Evolutionary conservation across 768 basidiomycete species (phyloP).

Genomic region (Lactarius vividus): DNA sequence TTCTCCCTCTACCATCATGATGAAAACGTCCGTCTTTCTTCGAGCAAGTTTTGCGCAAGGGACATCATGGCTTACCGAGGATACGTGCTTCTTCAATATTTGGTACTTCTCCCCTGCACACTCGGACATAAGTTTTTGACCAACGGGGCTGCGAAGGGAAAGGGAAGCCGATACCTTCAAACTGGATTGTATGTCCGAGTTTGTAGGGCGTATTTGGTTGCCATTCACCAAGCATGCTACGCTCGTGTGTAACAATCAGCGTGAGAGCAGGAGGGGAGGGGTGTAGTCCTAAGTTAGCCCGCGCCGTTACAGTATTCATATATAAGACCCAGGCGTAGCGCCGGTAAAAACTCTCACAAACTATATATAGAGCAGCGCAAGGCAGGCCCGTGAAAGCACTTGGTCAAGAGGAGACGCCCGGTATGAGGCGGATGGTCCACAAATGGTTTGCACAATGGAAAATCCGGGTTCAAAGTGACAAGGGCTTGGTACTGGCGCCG

Average conservation of each 20-base stretch:
- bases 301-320: neutral
- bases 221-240: neutral
- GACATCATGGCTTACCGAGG: neutral
- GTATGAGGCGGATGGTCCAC: too few relatives aligned
- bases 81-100: neutral
- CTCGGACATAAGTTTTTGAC: neutral
- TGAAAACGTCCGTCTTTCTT: neutral
- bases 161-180: neutral
- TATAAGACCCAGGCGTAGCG: too few relatives aligned
- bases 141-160: neutral
- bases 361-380: too few relatives aligned
- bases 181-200: neutral
- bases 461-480: too few relatives aligned
- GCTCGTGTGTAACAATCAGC: neutral
- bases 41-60: too few relatives aligned
- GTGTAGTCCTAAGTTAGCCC: too few relatives aligned
- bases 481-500: too few relatives aligned
- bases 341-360: too few relatives aligned
- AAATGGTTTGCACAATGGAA: too few relatives aligned
- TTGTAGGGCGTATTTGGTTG: neutral
- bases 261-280: too few relatives aligned
- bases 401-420: too few relatives aligned
- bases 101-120: constrained; percentile 1
- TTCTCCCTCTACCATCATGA: neutral
- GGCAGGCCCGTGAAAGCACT: too few relatives aligned